Percentiles rank a stretch among this genome's conserved stretches.
These are phyloP conservation scores for Solioccasus polychromus DNA, from an alignment of 768 basidiomycete genomes.

Conservation along the genomic window DNA sequence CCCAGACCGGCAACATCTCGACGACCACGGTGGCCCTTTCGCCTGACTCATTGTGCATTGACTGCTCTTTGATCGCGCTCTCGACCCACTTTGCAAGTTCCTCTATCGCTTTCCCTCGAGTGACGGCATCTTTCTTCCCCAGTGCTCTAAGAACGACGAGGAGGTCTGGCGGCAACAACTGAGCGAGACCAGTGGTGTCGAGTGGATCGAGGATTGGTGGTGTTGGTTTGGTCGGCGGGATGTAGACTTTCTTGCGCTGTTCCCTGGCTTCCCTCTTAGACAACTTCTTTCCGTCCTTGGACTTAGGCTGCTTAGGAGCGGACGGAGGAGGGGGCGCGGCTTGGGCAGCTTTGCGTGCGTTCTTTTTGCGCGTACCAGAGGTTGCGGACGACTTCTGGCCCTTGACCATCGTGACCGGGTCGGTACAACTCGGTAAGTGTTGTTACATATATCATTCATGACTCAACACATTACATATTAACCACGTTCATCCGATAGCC, in stretches of 20 bases:
- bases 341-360: constrained; percentile 68
- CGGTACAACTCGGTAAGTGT: too few species aligned
- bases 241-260: constrained; percentile 81
- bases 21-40: constrained; percentile 35
- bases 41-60: constrained; percentile 30
- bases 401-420: constrained; percentile 37
- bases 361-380: constrained; percentile 89
- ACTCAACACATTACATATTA: too few species aligned
- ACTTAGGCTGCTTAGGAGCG: constrained; percentile 42
- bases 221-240: constrained; percentile 78
- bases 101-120: constrained; percentile 81
- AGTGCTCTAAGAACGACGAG: constrained; percentile 77
- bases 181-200: constrained; percentile 76
- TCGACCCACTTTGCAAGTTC: constrained; percentile 74
- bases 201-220: constrained; percentile 80
- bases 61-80: constrained; percentile 41
- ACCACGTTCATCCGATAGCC: too few species aligned
- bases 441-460: too few species aligned
- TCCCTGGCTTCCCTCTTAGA: constrained; percentile 51
- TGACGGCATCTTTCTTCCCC: constrained; percentile 87
- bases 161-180: constrained; percentile 73
- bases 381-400: constrained; percentile 73
- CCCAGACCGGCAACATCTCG: constrained; percentile 88
- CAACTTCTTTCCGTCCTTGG: constrained; percentile 46
- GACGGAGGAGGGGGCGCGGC: constrained; percentile 34